Base-by-base conservation (phyloP, 2,329 filamentous ascomycete species). In the Diaporthe vaccinii region DNA sequence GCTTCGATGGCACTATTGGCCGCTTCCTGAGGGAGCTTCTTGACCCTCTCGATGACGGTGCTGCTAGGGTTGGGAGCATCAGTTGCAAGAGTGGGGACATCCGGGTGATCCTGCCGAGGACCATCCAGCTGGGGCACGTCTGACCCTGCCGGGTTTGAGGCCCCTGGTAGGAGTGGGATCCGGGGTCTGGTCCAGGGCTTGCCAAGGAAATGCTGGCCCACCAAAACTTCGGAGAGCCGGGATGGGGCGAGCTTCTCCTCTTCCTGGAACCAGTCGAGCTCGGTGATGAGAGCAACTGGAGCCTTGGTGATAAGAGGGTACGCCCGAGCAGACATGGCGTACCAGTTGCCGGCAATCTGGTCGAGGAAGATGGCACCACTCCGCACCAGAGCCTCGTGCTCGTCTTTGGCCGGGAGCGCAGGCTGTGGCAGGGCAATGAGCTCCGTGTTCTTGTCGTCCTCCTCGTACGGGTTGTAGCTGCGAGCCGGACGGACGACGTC, bases 391-490 rank as follows among this genome's bases (percentile, higher is more conserved):
- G 85, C 85, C 22, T 85, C 84, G 2, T 85, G 83, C n/a, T 88
- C 85, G 70, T 91, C 87, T 25, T 86, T 84, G 4, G 86, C 82
- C 2, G 89, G 92, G 79, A 94, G 91, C 31, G 91, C 87, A 0
- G 97, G 97, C 81, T 98, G 97, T 2, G 96, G 95, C 6, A 99
- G 90, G 15, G 98, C 88, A 22, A 98, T 91, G 4, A 98, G 89
- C 31, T 96, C 92, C 0, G 93, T 91, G 75, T 96, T 93, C 0
- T 86, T 83, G n/a, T 91, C 89, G 76, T 92, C 91, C 79, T 91
- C 88, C 41, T 65, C 61, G 25, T 46, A 59, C 15, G 57, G 62
- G 12, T 49, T 46, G 17, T 44, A 55, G 31, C 55, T 70, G 28
- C 73, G 73, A 39, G 53, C 61, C 1, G 95, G 94, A 39, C 94